Conservation (phyloP, 768 basidiomycete species). For the Termitomyces sp. region DNA sequence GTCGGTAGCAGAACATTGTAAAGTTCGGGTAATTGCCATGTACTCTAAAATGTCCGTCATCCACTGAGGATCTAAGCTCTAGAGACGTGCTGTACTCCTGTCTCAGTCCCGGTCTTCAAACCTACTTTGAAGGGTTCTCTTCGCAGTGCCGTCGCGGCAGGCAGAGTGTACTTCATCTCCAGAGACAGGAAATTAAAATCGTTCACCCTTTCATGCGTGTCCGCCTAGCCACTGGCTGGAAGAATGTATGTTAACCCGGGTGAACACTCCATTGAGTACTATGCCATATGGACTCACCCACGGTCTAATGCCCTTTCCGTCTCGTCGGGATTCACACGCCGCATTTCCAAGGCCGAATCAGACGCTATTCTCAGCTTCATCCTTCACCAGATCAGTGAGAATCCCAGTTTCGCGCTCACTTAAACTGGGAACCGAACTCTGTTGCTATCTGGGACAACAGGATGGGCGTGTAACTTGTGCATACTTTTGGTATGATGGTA, state of each 20-base stretch:
- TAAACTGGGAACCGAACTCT: conserved; percentile 71
- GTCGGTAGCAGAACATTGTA: no score
- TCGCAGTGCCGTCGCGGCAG: conserved; percentile 73
- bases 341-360: conserved; percentile 77
- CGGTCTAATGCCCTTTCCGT: not conserved
- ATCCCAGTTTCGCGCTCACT: conserved; percentile 68
- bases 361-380: conserved; percentile 69
- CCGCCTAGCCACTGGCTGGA: conserved; percentile 83
- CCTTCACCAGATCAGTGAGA: conserved; percentile 64
- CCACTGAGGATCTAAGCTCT: no score
- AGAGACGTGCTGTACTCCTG: no score
- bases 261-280: conserved; percentile 13
- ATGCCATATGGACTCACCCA: not conserved
- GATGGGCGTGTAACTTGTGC: conserved; percentile 28
- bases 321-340: conserved; percentile 63
- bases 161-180: conserved; percentile 53
- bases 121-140: conserved; percentile 33
- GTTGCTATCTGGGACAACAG: conserved; percentile 87
- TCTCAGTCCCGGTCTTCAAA: no score
- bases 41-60: no score
- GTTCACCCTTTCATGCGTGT: conserved; percentile 80
- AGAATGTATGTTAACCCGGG: conserved; percentile 80
- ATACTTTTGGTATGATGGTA: not conserved
- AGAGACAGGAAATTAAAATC: conserved; percentile 46
- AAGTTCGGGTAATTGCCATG: no score